A percentile compares a stretch with the other conserved stretches of the same genome.
Evolutionary conservation across 495 filamentous ascomycete genomes (phyloP).

Genomic region (Beverwykella pulmonaria): DNA sequence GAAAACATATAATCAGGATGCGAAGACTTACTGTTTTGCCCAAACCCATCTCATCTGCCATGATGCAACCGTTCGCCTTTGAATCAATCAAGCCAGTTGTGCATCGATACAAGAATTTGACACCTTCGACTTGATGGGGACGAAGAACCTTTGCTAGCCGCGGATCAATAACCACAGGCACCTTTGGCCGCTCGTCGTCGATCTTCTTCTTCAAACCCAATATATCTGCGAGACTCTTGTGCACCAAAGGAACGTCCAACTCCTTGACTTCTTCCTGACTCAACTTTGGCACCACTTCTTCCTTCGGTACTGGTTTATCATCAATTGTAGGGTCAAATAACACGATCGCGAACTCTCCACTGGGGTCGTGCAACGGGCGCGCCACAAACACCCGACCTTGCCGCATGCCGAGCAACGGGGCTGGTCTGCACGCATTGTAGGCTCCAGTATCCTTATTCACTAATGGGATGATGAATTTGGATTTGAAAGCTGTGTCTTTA

Average conservation of each 20-base stretch:
- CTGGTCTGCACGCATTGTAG: constrained; percentile 77
- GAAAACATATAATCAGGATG: constrained; percentile 45
- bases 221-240: constrained; percentile 95
- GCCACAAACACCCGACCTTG: constrained; percentile 83
- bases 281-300: constrained; percentile 56
- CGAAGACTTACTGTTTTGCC: constrained; percentile 75
- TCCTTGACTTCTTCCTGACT: constrained; percentile 56
- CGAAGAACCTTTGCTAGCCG: constrained; percentile 85
- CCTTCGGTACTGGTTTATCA: constrained; percentile 65
- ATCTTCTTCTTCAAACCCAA: constrained; percentile 91
- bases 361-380: constrained; percentile 90
- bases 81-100: constrained; percentile 92
- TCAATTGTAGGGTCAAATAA: constrained; percentile 94
- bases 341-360: constrained; percentile 95
- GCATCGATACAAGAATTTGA: constrained; percentile 95
- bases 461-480: constrained; percentile 83
- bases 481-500: constrained; percentile 76
- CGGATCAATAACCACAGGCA: constrained; percentile 97
- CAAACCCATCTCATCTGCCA: constrained; percentile 99
- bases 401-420: constrained; percentile 84
- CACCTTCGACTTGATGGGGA: constrained; percentile 97
- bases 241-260: constrained; percentile 79
- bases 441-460: constrained; percentile 72
- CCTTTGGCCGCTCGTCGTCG: constrained; percentile 73
- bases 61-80: constrained; percentile 96